phyloP scores from a whole-genome alignment of 1,139 yeast species.

The Scheffersomyces stambukii region DNA sequence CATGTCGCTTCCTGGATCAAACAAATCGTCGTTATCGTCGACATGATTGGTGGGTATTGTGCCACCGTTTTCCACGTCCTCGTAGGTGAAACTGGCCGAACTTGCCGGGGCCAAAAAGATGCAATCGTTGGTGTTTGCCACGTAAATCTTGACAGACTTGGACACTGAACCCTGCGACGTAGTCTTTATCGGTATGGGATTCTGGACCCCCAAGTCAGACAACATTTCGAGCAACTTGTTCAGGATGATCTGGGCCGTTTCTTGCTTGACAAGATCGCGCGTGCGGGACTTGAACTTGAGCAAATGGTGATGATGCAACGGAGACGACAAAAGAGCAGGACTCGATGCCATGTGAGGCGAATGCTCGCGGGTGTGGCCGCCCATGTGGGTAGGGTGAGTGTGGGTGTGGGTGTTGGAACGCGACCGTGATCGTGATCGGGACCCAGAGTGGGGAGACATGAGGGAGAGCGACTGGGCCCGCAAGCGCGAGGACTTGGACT shows the following conservation, averaged over 20 bases:
- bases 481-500: background rate
- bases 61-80: conserved; percentile 43
- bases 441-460: conserved; percentile 1
- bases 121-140: conserved; percentile 41
- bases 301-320: conserved; percentile 1
- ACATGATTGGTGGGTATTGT: too few species aligned
- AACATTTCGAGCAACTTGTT: conserved; percentile 31
- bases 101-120: conserved; percentile 40
- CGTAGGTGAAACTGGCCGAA: conserved; percentile 42
- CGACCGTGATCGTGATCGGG: conserved; percentile 9
- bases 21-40: conserved; percentile 6
- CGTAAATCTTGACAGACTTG: conserved; percentile 29
- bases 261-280: conserved; percentile 37
- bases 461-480: conserved; percentile 19
- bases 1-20: conserved; percentile 1
- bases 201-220: conserved; percentile 39
- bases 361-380: background rate
- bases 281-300: conserved; percentile 20
- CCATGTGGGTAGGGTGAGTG: conserved; percentile 2
- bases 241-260: conserved; percentile 34
- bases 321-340: conserved; percentile 1
- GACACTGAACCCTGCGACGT: conserved; percentile 20
- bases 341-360: too few species aligned
- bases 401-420: conserved; percentile 3
- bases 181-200: conserved; percentile 34